Evolutionary conservation across 2,329 filamentous ascomycete genomes (phyloP).

Genomic region (Trichophaea hybrida): DNA sequence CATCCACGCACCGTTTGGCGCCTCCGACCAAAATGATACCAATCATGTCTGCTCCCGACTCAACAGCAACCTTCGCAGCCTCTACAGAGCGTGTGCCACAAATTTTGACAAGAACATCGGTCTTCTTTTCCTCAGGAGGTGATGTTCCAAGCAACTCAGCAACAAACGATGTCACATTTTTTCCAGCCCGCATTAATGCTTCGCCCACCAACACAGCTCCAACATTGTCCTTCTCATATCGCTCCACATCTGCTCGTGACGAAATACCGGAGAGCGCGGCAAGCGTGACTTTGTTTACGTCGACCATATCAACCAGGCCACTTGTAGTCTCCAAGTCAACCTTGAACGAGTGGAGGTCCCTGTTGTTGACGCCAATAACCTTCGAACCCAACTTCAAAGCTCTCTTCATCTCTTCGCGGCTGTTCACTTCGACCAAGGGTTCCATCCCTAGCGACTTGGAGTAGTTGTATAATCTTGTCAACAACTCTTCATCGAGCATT

Average conservation of each 20-base stretch:
- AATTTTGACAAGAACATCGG: constrained; percentile 68
- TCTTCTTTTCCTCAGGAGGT: neutral
- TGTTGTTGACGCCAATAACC: constrained; percentile 94
- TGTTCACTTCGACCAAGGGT: constrained; percentile 92
- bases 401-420: constrained; percentile 75
- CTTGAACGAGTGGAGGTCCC: constrained; percentile 90
- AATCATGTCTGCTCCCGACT: constrained; percentile 78
- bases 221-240: constrained; percentile 78
- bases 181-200: constrained; percentile 73
- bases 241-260: constrained; percentile 70
- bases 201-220: constrained; percentile 90
- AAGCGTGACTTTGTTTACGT: constrained; percentile 65
- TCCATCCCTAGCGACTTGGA: constrained; percentile 89
- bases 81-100: constrained; percentile 79
- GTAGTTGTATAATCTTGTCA: constrained; percentile 73
- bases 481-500: constrained; percentile 67
- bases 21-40: constrained; percentile 83
- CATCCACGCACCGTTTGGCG: constrained; percentile 62
- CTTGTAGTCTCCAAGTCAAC: constrained; percentile 89
- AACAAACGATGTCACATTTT: constrained; percentile 71
- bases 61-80: constrained; percentile 63
- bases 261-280: constrained; percentile 92
- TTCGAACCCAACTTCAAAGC: constrained; percentile 76
- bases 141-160: constrained; percentile 54
- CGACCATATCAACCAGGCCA: constrained; percentile 69